Conservation (phyloP, 2,329 filamentous ascomycete species). For the Cladosporium sp. region DNA sequence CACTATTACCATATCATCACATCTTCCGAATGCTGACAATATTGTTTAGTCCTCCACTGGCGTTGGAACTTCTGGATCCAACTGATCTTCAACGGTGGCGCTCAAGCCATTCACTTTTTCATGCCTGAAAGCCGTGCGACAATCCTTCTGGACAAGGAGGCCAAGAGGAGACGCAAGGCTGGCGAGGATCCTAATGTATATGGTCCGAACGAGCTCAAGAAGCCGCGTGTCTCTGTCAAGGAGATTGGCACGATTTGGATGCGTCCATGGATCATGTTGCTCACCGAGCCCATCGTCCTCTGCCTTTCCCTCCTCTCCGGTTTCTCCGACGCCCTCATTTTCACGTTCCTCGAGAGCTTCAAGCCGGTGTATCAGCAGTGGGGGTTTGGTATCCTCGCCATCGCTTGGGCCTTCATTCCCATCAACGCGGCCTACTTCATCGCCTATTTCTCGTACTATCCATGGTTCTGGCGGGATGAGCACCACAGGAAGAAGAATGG, state of each 20-base stretch:
- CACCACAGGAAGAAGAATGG: conserved; percentile 40
- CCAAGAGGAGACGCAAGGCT: conserved; percentile 61
- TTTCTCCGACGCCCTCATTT: conserved; percentile 66
- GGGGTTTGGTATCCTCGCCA: conserved; percentile 50
- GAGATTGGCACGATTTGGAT: conserved; percentile 46
- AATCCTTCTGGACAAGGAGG: conserved; percentile 68
- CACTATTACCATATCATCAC: not conserved
- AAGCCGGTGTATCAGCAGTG: conserved; percentile 60
- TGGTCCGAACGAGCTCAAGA: conserved; percentile 62
- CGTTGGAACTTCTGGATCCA: conserved; percentile 78
- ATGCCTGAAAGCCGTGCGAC: conserved; percentile 69
- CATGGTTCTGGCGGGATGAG: conserved; percentile 51
- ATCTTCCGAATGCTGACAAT: not conserved
- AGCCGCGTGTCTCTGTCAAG: conserved; percentile 30
- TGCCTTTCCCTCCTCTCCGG: conserved; percentile 62
- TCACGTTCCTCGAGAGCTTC: conserved; percentile 69
- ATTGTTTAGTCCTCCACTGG: conserved; percentile 49
- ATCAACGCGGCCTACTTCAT: conserved; percentile 44
- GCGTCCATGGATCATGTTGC: conserved; percentile 65
- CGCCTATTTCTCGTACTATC: conserved; percentile 54
- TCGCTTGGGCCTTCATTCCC: conserved; percentile 57
- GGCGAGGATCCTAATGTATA: conserved; percentile 56
- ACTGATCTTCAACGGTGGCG: conserved; percentile 65
- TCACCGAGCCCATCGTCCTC: conserved; percentile 65
- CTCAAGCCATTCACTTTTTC: conserved; percentile 60